Percentiles rank a stretch among this genome's conserved stretches.
Evolutionary conservation across 208 protist species (phyloP).

Genomic region (Phytomonas sp.): DNA sequence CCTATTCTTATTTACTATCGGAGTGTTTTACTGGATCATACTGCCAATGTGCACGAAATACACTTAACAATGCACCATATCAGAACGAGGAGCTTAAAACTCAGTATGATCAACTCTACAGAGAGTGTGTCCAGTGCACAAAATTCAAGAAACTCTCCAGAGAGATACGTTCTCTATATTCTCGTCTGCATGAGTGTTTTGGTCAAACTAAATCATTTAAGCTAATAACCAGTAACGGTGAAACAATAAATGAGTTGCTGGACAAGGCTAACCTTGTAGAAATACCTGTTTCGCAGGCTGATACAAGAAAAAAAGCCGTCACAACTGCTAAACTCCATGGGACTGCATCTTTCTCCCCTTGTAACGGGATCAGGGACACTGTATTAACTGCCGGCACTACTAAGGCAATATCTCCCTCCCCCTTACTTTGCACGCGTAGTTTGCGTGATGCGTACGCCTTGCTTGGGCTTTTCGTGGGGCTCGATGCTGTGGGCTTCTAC

Average conservation of each 20-base stretch:
- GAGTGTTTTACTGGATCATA: background rate
- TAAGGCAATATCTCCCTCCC: background rate
- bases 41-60: background rate
- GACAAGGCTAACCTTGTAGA: background rate
- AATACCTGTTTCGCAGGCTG: background rate
- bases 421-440: slow-evolving; percentile 13
- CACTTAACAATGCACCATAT: background rate
- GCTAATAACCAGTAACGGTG: background rate
- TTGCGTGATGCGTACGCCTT: slow-evolving; percentile 44
- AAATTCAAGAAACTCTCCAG: background rate
- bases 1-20: background rate
- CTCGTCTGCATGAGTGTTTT: background rate
- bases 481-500: slow-evolving; percentile 43
- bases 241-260: background rate
- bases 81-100: background rate
- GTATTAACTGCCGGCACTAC: background rate
- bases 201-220: background rate
- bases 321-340: background rate
- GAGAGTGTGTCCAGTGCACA: background rate
- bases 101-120: background rate
- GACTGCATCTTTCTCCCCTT: background rate
- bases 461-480: slow-evolving; percentile 32
- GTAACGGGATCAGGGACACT: background rate
- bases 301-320: background rate
- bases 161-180: background rate